Percentiles rank a stretch among this genome's conserved stretches.
These are phyloP conservation scores for Penicillium malachiteum DNA, from an alignment of 495 filamentous ascomycete genomes.

Conservation along the genomic window DNA sequence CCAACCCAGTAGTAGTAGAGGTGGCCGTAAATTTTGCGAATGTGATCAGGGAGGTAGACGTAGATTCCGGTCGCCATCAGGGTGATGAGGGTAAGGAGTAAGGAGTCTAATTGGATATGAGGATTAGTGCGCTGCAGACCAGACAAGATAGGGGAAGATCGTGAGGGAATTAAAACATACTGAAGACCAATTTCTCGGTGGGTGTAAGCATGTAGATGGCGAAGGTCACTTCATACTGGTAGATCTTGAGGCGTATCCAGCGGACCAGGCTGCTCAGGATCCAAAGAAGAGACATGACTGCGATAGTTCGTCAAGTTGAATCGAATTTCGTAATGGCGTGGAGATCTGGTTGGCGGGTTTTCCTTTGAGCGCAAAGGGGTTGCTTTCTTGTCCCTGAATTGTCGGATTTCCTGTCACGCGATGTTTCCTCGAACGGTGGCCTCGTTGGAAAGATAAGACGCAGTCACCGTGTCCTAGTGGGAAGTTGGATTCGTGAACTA, in stretches of 20 bases:
- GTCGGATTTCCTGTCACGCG: not conserved
- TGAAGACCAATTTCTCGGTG: conserved; percentile 83
- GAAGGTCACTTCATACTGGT: conserved; percentile 86
- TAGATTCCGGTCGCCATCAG: conserved; percentile 82
- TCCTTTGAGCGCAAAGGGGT: not conserved
- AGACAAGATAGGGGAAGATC: not conserved
- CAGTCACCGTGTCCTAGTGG: not conserved
- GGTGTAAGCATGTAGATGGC: conserved; percentile 84
- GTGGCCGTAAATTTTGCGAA: conserved; percentile 72
- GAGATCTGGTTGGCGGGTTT: not conserved
- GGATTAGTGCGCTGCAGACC: not conserved
- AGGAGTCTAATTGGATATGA: conserved; percentile 63
- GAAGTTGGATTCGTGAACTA: no score
- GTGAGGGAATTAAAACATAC: conserved; percentile 37
- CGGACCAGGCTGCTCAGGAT: conserved; percentile 49
- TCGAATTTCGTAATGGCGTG: not conserved
- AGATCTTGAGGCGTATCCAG: conserved; percentile 75
- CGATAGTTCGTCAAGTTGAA: not conserved
- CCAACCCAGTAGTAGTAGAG: conserved; percentile 94
- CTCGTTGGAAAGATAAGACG: not conserved
- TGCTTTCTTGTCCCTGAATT: not conserved
- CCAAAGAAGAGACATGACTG: conserved; percentile 36
- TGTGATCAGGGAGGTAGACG: conserved; percentile 89
- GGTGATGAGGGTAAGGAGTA: conserved; percentile 81
- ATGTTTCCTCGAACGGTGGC: not conserved